These are phyloP conservation scores for Coleophoma eucalyptorum DNA, from an alignment of 2,329 filamentous ascomycete species.

Conservation along the genomic window DNA sequence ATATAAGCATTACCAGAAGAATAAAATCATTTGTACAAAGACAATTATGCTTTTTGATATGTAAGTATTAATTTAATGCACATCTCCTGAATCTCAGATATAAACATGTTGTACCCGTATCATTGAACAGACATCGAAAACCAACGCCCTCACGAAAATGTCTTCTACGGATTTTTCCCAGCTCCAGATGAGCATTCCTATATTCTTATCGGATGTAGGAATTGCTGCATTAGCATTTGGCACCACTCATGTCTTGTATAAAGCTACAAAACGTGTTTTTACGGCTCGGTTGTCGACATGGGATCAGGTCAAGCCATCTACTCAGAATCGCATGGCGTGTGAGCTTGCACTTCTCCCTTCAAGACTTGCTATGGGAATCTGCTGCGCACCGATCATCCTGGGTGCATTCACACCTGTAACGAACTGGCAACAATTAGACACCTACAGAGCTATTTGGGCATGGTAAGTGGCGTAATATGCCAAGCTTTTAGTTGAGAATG, in stretches of 20 bases:
- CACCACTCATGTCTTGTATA: neutral
- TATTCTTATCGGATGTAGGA: neutral
- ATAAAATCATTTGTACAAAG: no score
- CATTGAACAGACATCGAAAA: neutral
- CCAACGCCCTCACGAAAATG: neutral
- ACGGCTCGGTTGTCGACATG: neutral
- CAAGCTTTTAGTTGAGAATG: neutral
- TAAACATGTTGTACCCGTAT: neutral
- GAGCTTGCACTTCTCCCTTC: conserved; percentile 1
- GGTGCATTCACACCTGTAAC: neutral
- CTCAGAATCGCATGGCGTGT: neutral
- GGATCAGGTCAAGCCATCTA: neutral
- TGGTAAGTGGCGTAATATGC: neutral
- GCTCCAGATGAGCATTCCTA: neutral
- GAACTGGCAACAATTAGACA: conserved; percentile 2
- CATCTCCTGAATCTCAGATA: neutral
- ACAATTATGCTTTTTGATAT: neutral
- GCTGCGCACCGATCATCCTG: conserved; percentile 3
- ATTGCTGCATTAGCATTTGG: neutral
- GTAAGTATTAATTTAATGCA: neutral
- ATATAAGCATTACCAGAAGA: neutral
- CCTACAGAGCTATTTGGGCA: neutral
- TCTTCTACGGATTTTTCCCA: no score
- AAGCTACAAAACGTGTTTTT: neutral
- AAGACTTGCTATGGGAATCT: neutral